A percentile compares a stretch with the other conserved stretches of the same genome.
Evolutionary conservation across 345 rosid genomes (phyloP).

Genomic region (Eucalyptus tenuipes): DNA sequence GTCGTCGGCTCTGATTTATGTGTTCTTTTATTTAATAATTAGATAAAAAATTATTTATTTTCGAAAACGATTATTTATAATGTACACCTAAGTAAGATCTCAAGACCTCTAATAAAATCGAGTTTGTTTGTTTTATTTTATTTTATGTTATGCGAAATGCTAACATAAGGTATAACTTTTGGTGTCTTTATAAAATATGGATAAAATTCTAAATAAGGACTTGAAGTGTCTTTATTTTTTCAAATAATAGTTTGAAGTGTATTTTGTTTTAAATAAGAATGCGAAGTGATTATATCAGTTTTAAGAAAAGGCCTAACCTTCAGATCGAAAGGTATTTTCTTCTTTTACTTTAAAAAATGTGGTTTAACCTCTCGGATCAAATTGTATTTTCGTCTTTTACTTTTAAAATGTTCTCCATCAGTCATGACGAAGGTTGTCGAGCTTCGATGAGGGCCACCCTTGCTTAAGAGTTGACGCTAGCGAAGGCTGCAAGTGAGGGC

Average conservation of each 20-base stretch:
- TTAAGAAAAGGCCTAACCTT: accelerated
- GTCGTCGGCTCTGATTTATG: background rate
- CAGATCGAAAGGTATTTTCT: accelerated
- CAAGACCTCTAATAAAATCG: background rate
- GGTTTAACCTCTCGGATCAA: too few relatives aligned
- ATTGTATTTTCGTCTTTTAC: too few relatives aligned
- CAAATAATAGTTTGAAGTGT: accelerated
- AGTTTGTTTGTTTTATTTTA: background rate
- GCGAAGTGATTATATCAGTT: accelerated
- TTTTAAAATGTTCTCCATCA: too few relatives aligned
- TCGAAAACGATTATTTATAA: background rate
- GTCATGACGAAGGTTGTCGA: accelerated
- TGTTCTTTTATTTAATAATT: background rate
- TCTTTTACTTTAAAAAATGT: too few relatives aligned
- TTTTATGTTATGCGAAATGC: background rate
- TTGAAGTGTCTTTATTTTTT: accelerated
- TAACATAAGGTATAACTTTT: background rate
- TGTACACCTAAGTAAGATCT: background rate
- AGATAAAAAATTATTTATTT: background rate
- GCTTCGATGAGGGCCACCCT: accelerated
- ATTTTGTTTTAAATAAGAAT: accelerated
- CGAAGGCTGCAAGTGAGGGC: accelerated
- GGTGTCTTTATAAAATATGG: too few relatives aligned
- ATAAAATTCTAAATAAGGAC: accelerated
- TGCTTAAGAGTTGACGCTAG: accelerated